Evolutionary conservation across 305 asterid genomes (phyloP).

Genomic region (Solanum hybrid): DNA sequence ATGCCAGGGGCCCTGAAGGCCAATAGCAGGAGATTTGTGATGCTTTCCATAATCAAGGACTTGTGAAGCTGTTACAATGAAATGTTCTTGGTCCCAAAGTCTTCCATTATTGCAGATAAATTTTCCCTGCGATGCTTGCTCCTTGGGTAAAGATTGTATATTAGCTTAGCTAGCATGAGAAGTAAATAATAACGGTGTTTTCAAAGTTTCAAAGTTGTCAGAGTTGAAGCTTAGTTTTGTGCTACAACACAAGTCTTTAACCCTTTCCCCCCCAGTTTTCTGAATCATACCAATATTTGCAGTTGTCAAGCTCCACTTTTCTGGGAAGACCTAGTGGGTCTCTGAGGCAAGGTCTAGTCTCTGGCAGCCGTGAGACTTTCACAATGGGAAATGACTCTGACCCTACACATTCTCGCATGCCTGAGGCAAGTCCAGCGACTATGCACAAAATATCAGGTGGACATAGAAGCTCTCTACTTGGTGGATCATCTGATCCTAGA

Average conservation of each 20-base stretch:
- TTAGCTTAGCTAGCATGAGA: neutral
- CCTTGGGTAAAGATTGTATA: neutral
- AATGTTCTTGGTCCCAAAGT: neutral
- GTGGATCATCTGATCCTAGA: constrained; percentile 54
- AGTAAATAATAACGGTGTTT: neutral
- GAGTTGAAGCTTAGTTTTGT: neutral
- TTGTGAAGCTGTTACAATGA: neutral
- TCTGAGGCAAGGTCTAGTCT: constrained; percentile 47
- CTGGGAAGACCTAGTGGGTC: constrained; percentile 62
- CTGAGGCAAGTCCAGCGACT: constrained; percentile 68
- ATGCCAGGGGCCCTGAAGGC: neutral
- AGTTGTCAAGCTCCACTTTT: constrained; percentile 36
- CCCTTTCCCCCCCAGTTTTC: constrained; percentile 33
- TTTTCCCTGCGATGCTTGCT: neutral
- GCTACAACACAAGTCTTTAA: constrained; percentile 13
- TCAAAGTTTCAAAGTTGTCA: neutral
- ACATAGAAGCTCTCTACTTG: constrained; percentile 53
- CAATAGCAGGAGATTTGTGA: neutral
- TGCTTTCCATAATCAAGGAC: neutral
- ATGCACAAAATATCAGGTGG: constrained; percentile 41
- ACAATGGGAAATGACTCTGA: constrained; percentile 54
- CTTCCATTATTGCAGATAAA: neutral
- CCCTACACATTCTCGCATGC: constrained; percentile 51
- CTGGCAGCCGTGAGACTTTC: constrained; percentile 61
- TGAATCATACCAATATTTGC: constrained; percentile 28